Base-by-base conservation (phyloP, 371 early-diverging fungal genomes). In the Rhizomucor pusillus region DNA sequence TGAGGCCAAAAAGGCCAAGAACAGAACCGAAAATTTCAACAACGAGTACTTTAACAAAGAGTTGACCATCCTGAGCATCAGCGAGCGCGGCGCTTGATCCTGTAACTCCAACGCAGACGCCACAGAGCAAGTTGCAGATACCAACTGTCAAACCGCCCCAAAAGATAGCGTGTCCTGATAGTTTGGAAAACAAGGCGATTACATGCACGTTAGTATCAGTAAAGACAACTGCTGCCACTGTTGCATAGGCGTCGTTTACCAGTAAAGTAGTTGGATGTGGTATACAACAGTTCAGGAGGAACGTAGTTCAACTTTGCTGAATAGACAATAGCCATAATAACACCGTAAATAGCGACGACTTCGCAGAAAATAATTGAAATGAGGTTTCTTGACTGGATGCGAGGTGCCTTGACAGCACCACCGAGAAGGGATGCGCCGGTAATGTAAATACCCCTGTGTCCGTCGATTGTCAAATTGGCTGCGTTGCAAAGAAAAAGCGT, bases 291-390 rank as follows among this genome's bases (percentile, higher is more conserved):
- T 14, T 68, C 69, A 48, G 72, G 57, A 40, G 66, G 56, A 3
- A 88, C 82, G 24, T 81, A 75, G 24, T 61, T 67, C 12, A 95
- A 67, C 69, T 95, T 95, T 18, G 92, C 80, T 6, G 91, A 88
- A 66, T 94, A 95, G 46, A 98, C 93, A 62, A 98, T 97, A 43
- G 96, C 94, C 86, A 97, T 94, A 65, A 98, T 96, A 49, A 98
- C 86, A 56, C 98, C 98, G 69, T 98, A 98, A 61, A 98, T 98
- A 58, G 97, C 98, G 9, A 98, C 98, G 57, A 94, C 98, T 79
- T 98, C 98, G 78, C 97, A 98, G 65, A 98, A 97, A 74, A 97
- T 95, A 57, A 98, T 93, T 59, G 93, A 86, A 77, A 98, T 95
- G 59, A 98, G 81, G 80, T 97, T 98, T 78, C 95, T 91, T 19